Percentiles rank a stretch among this genome's conserved stretches.
Conservation (phyloP, 331 rosid genomes). For the Spiraea crenata region DNA sequence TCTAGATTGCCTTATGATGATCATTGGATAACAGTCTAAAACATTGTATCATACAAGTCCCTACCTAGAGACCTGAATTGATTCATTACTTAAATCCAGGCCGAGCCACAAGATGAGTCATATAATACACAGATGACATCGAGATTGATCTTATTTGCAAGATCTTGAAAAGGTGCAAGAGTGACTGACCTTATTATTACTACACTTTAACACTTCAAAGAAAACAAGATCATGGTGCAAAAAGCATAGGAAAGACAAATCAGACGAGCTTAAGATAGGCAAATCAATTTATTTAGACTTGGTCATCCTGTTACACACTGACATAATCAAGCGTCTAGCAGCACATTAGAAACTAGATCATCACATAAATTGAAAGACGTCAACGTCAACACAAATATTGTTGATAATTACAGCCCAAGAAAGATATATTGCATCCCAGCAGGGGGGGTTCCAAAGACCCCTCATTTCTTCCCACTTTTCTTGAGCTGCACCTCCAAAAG, state of each 20-base stretch:
- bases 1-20: too few species aligned
- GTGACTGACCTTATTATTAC: too few species aligned
- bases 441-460: conserved; percentile 8
- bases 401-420: conserved; percentile 29
- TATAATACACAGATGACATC: too few species aligned
- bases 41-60: too few species aligned
- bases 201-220: not conserved
- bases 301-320: conserved; percentile 24
- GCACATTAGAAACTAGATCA: conserved; percentile 25
- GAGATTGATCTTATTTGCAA: too few species aligned
- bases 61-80: too few species aligned
- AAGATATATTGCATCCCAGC: conserved; percentile 16
- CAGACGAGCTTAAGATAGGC: conserved; percentile 15
- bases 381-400: conserved; percentile 1
- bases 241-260: conserved; percentile 19
- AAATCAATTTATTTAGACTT: conserved; percentile 21
- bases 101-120: too few species aligned
- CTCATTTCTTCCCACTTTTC: conserved; percentile 95
- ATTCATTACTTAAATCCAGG: too few species aligned
- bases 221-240: not conserved
- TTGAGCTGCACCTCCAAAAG: conserved; percentile 80
- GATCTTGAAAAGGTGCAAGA: too few species aligned
- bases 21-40: too few species aligned
- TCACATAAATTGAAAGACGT: conserved; percentile 17
- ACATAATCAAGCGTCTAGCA: conserved; percentile 14